A percentile compares a stretch with the other conserved stretches of the same genome.
These are phyloP conservation scores for Tetrahymena borealis DNA, from an alignment of 73 alveolate genomes.

Conservation along the genomic window DNA sequence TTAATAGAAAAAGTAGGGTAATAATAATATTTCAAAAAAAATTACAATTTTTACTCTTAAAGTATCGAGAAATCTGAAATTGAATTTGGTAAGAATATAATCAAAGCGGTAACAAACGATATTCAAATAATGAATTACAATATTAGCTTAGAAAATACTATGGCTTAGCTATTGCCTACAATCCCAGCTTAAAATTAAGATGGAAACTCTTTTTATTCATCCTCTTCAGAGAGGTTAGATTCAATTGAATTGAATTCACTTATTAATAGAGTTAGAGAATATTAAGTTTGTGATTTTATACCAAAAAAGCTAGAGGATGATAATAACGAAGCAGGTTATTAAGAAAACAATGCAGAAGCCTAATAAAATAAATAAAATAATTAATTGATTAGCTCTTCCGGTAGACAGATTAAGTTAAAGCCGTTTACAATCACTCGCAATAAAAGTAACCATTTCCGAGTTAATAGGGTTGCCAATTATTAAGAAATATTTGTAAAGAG, in stretches of 20 bases:
- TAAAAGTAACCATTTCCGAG: not conserved
- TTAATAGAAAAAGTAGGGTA: no score
- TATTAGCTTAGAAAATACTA: no score
- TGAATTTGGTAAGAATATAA: no score
- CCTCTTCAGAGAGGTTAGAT: not conserved
- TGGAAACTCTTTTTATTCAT: not conserved
- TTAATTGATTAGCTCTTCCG: not conserved
- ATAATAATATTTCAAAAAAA: no score
- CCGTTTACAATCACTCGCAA: not conserved
- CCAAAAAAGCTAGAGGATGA: not conserved
- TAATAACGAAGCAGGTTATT: not conserved
- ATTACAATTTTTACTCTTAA: no score
- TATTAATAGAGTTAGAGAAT: not conserved
- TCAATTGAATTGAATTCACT: not conserved
- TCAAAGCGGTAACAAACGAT: no score
- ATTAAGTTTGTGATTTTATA: not conserved
- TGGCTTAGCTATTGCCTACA: not conserved
- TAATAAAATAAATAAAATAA: not conserved
- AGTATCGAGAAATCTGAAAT: no score
- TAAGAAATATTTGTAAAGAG: not conserved
- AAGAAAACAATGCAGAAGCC: not conserved
- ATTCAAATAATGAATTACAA: no score
- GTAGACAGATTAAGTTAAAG: not conserved
- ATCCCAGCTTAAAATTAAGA: not conserved
- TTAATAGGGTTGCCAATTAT: not conserved